Conservation (phyloP, 352 stramenopile species). For the Ophiocytium majus region DNA sequence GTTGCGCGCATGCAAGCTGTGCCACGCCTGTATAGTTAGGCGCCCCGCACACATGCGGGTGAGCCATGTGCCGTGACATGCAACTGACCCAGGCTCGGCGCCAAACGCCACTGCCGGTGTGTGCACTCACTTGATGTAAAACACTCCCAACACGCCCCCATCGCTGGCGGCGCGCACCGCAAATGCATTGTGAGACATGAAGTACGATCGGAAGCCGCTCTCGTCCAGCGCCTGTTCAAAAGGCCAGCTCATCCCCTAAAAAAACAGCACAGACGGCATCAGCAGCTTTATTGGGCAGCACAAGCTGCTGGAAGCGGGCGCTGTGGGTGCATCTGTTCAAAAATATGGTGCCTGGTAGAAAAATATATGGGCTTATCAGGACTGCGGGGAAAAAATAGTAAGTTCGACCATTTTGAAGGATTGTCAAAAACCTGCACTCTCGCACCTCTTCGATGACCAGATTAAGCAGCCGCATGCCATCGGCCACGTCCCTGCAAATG, state of each 20-base stretch:
- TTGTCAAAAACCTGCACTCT: not conserved
- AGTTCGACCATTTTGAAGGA: no score
- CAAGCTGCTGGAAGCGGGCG: not conserved
- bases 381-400: no score
- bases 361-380: no score
- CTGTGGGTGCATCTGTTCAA: not conserved
- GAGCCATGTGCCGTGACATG: no score
- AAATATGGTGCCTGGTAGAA: not conserved
- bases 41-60: no score
- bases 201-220: slow-evolving; percentile 62
- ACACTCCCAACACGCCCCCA: slow-evolving; percentile 60
- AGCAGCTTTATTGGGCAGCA: not conserved
- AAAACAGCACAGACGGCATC: not conserved
- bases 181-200: slow-evolving; percentile 65
- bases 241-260: slow-evolving; percentile 62
- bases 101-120: no score
- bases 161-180: slow-evolving; percentile 57
- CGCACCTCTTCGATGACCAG: slow-evolving; percentile 44
- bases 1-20: no score
- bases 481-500: not conserved
- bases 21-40: no score
- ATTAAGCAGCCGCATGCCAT: slow-evolving; percentile 32
- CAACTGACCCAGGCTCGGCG: no score
- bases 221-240: slow-evolving; percentile 62
- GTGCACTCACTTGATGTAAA: slow-evolving; percentile 73